These are phyloP conservation scores for Trichoderma sp. DNA, from an alignment of 2,329 filamentous ascomycete species.

Conservation along the genomic window DNA sequence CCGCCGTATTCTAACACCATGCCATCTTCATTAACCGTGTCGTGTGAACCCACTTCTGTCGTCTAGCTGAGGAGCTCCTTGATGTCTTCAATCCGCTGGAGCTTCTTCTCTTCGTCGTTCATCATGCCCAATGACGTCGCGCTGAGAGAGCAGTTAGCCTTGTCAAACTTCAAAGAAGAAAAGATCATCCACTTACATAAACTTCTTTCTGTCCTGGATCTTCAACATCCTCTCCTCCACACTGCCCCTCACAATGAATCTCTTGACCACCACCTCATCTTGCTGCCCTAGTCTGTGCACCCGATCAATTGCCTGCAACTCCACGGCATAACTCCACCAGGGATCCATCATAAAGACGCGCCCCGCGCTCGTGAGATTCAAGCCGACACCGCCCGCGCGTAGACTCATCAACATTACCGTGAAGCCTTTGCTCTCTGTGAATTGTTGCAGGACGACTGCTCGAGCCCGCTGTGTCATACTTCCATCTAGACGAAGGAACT, in stretches of 20 bases:
- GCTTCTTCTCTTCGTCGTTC: constrained; percentile 87
- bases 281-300: constrained; percentile 97
- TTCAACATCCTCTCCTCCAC: constrained; percentile 94
- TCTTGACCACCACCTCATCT: constrained; percentile 76
- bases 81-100: constrained; percentile 89
- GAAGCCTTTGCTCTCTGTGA: constrained; percentile 59
- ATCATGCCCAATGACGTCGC: constrained; percentile 95
- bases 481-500: constrained; percentile 85
- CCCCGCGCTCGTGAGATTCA: constrained; percentile 87
- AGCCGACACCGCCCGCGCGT: constrained; percentile 85
- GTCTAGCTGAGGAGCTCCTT: constrained; percentile 74
- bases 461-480: constrained; percentile 83
- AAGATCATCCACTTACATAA: constrained; percentile 65
- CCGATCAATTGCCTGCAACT: constrained; percentile 95
- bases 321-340: constrained; percentile 98
- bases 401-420: constrained; percentile 79
- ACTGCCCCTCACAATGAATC: constrained; percentile 86
- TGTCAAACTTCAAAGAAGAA: not conserved
- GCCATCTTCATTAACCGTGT: not conserved
- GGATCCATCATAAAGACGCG: constrained; percentile 99
- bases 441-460: constrained; percentile 73
- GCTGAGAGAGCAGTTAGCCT: constrained; percentile 44
- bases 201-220: constrained; percentile 94
- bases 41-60: not conserved
- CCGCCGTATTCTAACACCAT: not conserved